Base-by-base conservation (phyloP, 202 grass and related monocot species). In the Hordeum pubiflorum region DNA sequence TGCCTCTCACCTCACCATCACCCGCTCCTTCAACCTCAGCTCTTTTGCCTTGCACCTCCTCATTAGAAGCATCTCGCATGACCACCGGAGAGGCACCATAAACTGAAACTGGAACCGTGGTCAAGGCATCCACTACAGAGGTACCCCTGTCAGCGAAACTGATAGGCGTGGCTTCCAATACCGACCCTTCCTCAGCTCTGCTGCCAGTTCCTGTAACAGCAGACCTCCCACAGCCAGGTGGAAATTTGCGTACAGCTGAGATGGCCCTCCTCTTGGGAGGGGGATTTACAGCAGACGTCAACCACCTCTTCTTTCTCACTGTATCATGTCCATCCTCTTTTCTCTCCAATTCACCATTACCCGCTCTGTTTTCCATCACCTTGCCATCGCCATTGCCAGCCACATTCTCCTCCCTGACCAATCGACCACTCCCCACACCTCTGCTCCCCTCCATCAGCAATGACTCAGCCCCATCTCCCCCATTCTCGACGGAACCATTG, bases 241-340 rank as follows among this genome's bases (percentile, higher is more conserved):
- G 92, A 58, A 82, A 93, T 26, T 7, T 70, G 20, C 90, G 88
- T 43, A 84, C 7, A 0, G 88, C 88, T 14, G 80, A 89, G 37
- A 85, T 65, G 0, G 57, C 52, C 75, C 77, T 89, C 79, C 72
- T 90, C 77, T 86, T 89, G 69, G 87, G 87, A 18, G 59, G 86
- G 5, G 77, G 80, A 70, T 85, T 88, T 59, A 88, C 3, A 21
- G 55, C 76, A 27, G 88, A 85, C 6, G 13, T 86, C 79, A 92
- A 77, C 73, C 76, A 82, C 48, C 89, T 82, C 72, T 91, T 93
- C 18, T 29, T 75, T 80, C 46, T 68, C 29, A n/a, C 52, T 66
- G 58, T 32, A 85, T 70, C 59, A 48, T 50, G 15, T 6, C 13
- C 73, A 85, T 72, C 62, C 3, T 61, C 38, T 32, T 61, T 58